Percentiles rank a stretch among this genome's conserved stretches.
These are phyloP conservation scores for Psidium friedrichsthalianum DNA, from an alignment of 345 rosid species.

Conservation along the genomic window DNA sequence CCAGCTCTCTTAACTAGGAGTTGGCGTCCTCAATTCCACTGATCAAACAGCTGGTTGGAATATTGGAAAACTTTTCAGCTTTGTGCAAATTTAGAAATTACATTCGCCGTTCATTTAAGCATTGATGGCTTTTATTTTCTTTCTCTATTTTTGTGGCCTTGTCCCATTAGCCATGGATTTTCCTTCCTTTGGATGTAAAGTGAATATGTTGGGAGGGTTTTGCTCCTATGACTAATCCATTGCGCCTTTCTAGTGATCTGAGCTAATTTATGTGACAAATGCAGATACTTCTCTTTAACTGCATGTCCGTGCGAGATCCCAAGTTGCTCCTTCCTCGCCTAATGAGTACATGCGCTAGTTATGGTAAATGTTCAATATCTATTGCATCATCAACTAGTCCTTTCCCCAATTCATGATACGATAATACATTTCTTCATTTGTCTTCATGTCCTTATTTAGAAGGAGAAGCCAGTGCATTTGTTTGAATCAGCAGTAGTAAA, in stretches of 20 bases:
- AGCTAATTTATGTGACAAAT: not conserved
- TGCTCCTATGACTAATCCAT: not conserved
- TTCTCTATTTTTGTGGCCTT: not conserved
- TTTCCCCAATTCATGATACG: not conserved
- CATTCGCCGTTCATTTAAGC: not conserved
- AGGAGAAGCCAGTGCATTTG: not conserved
- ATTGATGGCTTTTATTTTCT: not conserved
- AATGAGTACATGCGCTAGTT: slow-evolving; percentile 22
- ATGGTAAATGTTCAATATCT: slow-evolving; percentile 14
- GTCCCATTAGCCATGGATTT: not conserved
- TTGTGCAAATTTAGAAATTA: not conserved
- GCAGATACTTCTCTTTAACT: slow-evolving; percentile 91
- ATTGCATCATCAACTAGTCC: not conserved
- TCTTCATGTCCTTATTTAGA: not conserved
- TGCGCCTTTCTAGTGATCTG: not conserved
- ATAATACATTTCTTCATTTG: not conserved
- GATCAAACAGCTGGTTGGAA: not conserved
- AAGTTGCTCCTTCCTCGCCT: slow-evolving; percentile 57
- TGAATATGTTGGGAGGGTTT: not conserved
- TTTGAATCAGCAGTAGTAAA: not conserved
- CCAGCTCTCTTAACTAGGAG: no score
- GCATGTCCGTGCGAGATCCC: slow-evolving; percentile 92
- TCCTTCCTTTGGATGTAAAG: not conserved
- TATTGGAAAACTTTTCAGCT: not conserved
- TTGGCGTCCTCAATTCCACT: no score